Evolutionary conservation across 352 stramenopile genomes (phyloP).

Genomic region (Globisporangium viniferum): DNA sequence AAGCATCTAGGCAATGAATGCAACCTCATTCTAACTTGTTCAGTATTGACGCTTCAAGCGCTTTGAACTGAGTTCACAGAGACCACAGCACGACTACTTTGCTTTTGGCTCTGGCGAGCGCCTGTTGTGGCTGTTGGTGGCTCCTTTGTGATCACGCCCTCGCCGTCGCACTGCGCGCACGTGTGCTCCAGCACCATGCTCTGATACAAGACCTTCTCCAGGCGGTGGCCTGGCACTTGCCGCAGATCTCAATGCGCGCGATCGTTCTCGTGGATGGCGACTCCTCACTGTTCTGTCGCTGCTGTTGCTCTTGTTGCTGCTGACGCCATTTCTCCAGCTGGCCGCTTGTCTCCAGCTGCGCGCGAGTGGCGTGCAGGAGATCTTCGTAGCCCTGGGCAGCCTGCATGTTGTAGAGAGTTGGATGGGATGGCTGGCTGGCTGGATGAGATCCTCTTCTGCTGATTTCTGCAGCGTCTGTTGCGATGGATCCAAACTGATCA

Average conservation of each 20-base stretch:
- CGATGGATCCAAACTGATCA: not conserved
- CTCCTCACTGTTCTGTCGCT: not conserved
- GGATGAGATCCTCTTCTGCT: not conserved
- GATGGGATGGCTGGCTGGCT: not conserved
- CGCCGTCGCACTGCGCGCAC: slow-evolving; percentile 50
- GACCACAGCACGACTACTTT: not conserved
- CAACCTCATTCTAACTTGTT: no score
- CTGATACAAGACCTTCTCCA: slow-evolving; percentile 54
- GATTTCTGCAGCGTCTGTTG: not conserved
- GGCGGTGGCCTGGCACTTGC: slow-evolving; percentile 48
- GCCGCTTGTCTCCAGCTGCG: slow-evolving; percentile 6
- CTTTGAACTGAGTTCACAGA: not conserved
- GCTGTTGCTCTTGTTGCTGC: slow-evolving; percentile 2
- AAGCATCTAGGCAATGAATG: not conserved
- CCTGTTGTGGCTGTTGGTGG: slow-evolving; percentile 4
- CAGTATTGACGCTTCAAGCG: not conserved
- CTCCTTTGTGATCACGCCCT: slow-evolving; percentile 37
- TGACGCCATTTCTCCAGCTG: slow-evolving; percentile 2
- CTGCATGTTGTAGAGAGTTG: slow-evolving; percentile 2
- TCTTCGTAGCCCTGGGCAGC: slow-evolving; percentile 4
- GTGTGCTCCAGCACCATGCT: slow-evolving; percentile 53
- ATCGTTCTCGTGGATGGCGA: not conserved
- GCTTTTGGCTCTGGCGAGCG: not conserved
- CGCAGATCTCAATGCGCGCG: slow-evolving; percentile 39
- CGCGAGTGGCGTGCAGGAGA: slow-evolving; percentile 1